Evolutionary conservation across 257 asterid genomes (phyloP), one percentile per base, ranked within the genome.

Genomic region (Penstemon barbatus): DNA sequence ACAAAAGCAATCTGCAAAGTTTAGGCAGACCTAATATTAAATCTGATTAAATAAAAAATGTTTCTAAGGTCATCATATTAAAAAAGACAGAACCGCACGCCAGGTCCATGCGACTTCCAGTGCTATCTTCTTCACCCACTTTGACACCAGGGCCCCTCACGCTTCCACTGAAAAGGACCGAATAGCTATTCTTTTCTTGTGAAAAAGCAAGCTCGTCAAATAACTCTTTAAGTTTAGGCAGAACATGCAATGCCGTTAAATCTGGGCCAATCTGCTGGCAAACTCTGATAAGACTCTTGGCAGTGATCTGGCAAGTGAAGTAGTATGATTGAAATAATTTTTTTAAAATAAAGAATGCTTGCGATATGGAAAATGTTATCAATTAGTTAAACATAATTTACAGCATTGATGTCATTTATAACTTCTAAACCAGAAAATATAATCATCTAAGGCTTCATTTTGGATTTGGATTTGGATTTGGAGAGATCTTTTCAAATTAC

Each of bases 261-360:
- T 87, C 96, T 48, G 96, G 86, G 65, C 99, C 99, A 75, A 93
- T 87, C 80, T 81, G 92, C 86, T 80, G 91, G 81, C 95, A 93
- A 72, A 88, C 85, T 74, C 83, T 84, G 74, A 91, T 60, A 69
- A 93, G 89, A 81, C 89, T 82, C 75, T 79, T 87, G 64, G 96
- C 92, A 72, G 94, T 86, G 65, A 77, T 82, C 99, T 93, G 84
- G 79, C 63, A 83, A 71, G 78, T 58, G 12, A 73, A 70, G 61
- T 65, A 69, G 49, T 61, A 69, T 70, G 61, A 78, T 46, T 57
- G 74, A 49, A 71, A 46, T 40, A 44, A 33, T 57, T 55, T 59
- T 39, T 54, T 70, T 58, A 55, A 56, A 39, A 46, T 38, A 39
- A 63, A 54, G 50, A 69, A 53, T 15, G 68, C 60, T 18, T 48